Percentiles rank a stretch among this genome's conserved stretches.
These are phyloP conservation scores for Arctostaphylos glauca DNA, from an alignment of 148 eudicot species.

Conservation along the genomic window DNA sequence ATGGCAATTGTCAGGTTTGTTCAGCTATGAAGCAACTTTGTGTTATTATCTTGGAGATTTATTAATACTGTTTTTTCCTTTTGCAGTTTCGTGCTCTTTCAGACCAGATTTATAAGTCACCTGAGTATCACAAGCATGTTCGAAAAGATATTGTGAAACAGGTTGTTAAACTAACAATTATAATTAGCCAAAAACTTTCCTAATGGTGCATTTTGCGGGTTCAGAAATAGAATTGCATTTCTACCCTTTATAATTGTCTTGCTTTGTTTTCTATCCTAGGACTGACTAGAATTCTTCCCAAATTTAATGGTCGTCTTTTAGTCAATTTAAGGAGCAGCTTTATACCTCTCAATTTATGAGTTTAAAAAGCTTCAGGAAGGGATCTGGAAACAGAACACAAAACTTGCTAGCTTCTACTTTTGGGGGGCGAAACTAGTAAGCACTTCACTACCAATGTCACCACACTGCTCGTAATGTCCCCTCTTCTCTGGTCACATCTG, in stretches of 20 bases:
- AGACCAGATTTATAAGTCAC: constrained; percentile 75
- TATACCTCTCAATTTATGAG: background rate
- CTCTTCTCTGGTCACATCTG: background rate
- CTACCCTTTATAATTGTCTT: background rate
- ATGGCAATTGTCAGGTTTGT: constrained; percentile 96
- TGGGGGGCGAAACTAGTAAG: background rate
- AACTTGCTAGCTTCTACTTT: background rate
- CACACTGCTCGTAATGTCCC: background rate
- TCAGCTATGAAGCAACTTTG: constrained; percentile 12
- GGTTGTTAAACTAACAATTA: constrained; percentile 39
- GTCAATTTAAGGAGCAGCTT: background rate
- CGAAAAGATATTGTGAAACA: constrained; percentile 84
- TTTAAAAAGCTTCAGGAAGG: background rate
- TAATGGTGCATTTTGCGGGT: background rate
- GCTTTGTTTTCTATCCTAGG: background rate
- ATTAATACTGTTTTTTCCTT: constrained; percentile 14
- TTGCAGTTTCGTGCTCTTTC: constrained; percentile 94
- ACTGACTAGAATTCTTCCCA: background rate
- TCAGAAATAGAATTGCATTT: constrained; percentile 4
- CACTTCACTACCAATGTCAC: background rate
- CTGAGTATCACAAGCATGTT: constrained; percentile 80
- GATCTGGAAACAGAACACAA: background rate
- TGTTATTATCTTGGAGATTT: constrained; percentile 6
- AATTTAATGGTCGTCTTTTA: constrained; percentile 2
- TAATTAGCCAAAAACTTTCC: constrained; percentile 12